Conservation (phyloP, 1,284 basidiomycete species). For the Trichosporon coremiiforme region DNA sequence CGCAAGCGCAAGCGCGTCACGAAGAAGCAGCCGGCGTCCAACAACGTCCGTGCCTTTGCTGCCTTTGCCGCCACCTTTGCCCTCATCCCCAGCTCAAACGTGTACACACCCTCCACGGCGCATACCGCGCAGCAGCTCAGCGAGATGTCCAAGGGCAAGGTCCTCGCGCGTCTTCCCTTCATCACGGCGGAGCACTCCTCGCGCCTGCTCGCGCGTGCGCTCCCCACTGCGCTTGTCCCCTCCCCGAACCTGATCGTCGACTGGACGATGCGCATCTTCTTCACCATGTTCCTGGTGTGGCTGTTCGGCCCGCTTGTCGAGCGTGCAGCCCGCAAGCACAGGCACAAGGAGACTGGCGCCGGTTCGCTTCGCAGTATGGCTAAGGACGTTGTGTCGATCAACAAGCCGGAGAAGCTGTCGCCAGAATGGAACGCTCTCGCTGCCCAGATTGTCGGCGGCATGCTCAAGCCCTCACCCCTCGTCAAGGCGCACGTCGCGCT, state of each 20-base stretch:
- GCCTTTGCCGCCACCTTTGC: conserved; percentile 53
- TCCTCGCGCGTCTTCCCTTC: conserved; percentile 45
- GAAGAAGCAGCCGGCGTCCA: conserved; percentile 30
- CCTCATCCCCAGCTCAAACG: conserved; percentile 45
- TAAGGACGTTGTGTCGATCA: conserved; percentile 33
- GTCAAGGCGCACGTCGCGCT: conserved; percentile 39
- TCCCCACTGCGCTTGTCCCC: conserved; percentile 41
- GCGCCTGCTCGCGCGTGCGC: conserved; percentile 40
- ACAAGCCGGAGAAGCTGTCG: conserved; percentile 19
- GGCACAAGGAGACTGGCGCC: conserved; percentile 31
- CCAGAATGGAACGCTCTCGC: conserved; percentile 39
- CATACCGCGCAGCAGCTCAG: conserved; percentile 18
- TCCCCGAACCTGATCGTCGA: conserved; percentile 42
- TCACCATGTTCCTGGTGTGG: conserved; percentile 40
- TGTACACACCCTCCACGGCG: not conserved
- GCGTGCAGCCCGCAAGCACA: conserved; percentile 27
- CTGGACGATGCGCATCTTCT: conserved; percentile 48
- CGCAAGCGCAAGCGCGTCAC: conserved; percentile 33
- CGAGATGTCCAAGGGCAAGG: conserved; percentile 35
- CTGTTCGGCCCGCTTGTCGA: conserved; percentile 39
- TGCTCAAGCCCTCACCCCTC: conserved; percentile 26
- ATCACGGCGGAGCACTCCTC: conserved; percentile 51
- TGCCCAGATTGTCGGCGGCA: conserved; percentile 41
- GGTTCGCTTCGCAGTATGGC: conserved; percentile 29
- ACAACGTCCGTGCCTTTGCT: conserved; percentile 44